Conservation (phyloP, 306 rosid genomes). For the Vigna trinervia region DNA sequence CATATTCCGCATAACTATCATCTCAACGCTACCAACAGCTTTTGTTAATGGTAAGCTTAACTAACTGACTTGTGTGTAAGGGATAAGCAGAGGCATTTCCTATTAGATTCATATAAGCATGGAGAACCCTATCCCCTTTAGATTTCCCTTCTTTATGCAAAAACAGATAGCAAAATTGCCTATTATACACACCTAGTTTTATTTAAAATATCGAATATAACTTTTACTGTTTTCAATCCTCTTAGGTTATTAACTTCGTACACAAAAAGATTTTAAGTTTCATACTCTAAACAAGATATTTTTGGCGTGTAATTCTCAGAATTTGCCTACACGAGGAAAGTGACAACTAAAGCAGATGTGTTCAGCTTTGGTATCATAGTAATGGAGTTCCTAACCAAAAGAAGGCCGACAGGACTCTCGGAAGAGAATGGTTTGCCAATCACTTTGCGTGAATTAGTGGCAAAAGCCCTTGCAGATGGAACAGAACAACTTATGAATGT, state of each 20-base stretch:
- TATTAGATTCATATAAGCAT: conserved; percentile 8
- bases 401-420: conserved; percentile 70
- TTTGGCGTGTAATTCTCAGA: conserved; percentile 60
- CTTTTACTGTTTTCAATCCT: conserved; percentile 9
- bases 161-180: not conserved
- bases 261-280: not conserved
- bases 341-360: conserved; percentile 76
- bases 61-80: not conserved
- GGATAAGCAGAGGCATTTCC: not conserved
- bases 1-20: conserved; percentile 10
- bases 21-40: not conserved
- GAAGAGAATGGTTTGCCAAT: conserved; percentile 65
- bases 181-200: not conserved
- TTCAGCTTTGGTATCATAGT: conserved; percentile 82
- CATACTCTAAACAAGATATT: conserved; percentile 36
- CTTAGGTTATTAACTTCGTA: not conserved
- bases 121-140: not conserved
- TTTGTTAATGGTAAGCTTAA: not conserved
- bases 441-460: conserved; percentile 64
- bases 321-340: conserved; percentile 78
- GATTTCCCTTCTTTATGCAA: not conserved
- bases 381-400: conserved; percentile 81
- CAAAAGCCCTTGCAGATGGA: conserved; percentile 66
- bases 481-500: conserved; percentile 43
- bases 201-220: not conserved